Base-by-base conservation (phyloP, 2,329 filamentous ascomycete genomes). In the Venturiaceae sp. region DNA sequence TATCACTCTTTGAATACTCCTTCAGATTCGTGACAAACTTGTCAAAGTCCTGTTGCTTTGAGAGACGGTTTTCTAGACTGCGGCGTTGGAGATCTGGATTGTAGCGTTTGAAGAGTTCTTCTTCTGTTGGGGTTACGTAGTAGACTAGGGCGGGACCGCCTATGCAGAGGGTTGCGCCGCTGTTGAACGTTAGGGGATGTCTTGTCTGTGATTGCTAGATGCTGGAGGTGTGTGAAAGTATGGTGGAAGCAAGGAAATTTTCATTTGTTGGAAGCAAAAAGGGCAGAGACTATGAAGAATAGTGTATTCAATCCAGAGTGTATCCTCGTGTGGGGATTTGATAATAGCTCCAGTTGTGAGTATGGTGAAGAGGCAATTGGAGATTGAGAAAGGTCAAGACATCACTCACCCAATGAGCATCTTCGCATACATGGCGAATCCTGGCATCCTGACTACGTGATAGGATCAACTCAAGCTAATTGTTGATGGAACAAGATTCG, bases 1-100 rank as follows among this genome's bases (percentile, higher is more conserved):
- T 96, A 69, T 95, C 87, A 14, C 87, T 94, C 76, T 92, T 95
- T 28, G 90, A 88, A 71, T 92, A 90, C 66, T 92, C 83, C 79
- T 95, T 96, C 69, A 99, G 74, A 66, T 86, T 84, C 53, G 69
- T 81, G 30, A 96, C 88, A 68, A 96, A 97, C 58, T 91, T 82
- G 68, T 96, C 88, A 66, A 96, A 96, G 60, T 96, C 91, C 72
- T 92, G 81, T 68, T 94, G 84, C 61, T 83, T 82, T 70, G 87
- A 83, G 60, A 86, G 80, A 19, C 90, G 83, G 60, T 85, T 83
- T 72, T 92, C 91, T n/a, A 95, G 76, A 62, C 88, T 91, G 68
- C 88, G 83, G 72, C 89, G 88, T 69, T 94, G 88, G n/a, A 99
- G 81, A 34, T 97, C 94, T 0, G 92, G 92, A 72, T 92, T 97